phyloP scores from a whole-genome alignment of 2,329 filamentous ascomycete genomes.

The Fusarium floridanum region DNA sequence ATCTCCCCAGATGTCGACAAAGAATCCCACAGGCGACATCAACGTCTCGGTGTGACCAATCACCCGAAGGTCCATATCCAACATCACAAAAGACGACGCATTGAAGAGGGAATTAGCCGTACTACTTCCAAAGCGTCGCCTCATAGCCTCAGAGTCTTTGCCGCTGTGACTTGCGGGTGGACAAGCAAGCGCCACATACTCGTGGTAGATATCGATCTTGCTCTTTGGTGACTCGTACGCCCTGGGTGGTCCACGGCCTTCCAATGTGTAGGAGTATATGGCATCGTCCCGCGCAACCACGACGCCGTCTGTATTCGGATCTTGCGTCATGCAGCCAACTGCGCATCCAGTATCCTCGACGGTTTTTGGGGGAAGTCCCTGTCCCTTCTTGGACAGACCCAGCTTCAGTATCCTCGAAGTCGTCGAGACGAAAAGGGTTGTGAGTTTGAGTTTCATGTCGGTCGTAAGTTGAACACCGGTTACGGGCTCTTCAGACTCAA shows the following conservation, averaged over 20 bases:
- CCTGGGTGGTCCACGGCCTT: conserved; percentile 87
- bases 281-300: conserved; percentile 96
- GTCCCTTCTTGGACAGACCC: conserved; percentile 87
- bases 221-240: conserved; percentile 94
- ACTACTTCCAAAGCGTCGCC: conserved; percentile 78
- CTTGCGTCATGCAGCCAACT: conserved; percentile 94
- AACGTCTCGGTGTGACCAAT: conserved; percentile 91
- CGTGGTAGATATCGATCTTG: conserved; percentile 80
- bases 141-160: conserved; percentile 69
- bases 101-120: conserved; percentile 83
- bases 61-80: conserved; percentile 93
- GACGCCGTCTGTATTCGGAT: conserved; percentile 83
- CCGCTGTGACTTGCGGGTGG: conserved; percentile 73
- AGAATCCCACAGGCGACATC: conserved; percentile 80
- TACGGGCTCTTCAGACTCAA: conserved; percentile 96
- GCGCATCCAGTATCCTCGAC: conserved; percentile 92
- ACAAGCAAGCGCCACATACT: conserved; percentile 90
- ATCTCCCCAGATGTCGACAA: conserved; percentile 92
- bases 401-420: conserved; percentile 89
- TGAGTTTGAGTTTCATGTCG: conserved; percentile 64
- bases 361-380: conserved; percentile 88
- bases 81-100: conserved; percentile 86
- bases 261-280: conserved; percentile 90
- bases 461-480: conserved; percentile 86
- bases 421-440: conserved; percentile 91